Base-by-base conservation (phyloP, 352 stramenopile genomes). In the Pythium apleroticum region DNA sequence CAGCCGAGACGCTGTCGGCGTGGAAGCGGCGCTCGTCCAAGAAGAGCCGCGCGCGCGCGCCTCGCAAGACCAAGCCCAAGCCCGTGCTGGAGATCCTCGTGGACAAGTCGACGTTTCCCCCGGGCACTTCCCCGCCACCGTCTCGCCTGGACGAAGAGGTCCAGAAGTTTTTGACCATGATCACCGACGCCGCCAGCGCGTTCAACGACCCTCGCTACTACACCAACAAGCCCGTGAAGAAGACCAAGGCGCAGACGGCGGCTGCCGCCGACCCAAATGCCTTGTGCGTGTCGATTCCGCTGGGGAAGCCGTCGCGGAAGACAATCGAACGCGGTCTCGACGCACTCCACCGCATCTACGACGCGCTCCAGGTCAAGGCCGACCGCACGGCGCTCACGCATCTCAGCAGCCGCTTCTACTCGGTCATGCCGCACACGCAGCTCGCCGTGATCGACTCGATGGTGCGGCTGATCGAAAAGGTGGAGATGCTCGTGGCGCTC, bases 401-500 rank as follows among this genome's bases (percentile, higher is more conserved):
- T 39, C 57, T 91, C 10, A 91, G 82, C 59, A 88, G 70, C 45
- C 78, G 79, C 28, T 91, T 89, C 37, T 91, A 85, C 70, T 85
- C 82, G 35, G 63, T 89, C 8, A 81, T 91, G 48, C 82, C 82
- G 35, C 78, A 88, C 37, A 71, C 78, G 52, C 65, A 72, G 25
- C 52, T 90, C 28, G 62, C 79, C 31, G 61, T 77, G 8, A 88
- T 91, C 46, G 81, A 91, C 68, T 86, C 80, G 25, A 89, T 91
- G 73, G 56, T 87, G 19, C 88, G 86, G 60, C 63, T 91, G 37
- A 77, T 71, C 33, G 80, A 86, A 39, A 88, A 86, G 48, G 75
- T 88, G 0, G 71, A 76, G 48, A 71, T 84, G 28, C 81, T 91
- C 71, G 72, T 75, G 68, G 75, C 80, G 58, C 68, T 90, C 24